A percentile compares a stretch with the other conserved stretches of the same genome.
Conservation (phyloP, 2,329 filamentous ascomycete genomes). For the Sarocladium brachiariae region DNA sequence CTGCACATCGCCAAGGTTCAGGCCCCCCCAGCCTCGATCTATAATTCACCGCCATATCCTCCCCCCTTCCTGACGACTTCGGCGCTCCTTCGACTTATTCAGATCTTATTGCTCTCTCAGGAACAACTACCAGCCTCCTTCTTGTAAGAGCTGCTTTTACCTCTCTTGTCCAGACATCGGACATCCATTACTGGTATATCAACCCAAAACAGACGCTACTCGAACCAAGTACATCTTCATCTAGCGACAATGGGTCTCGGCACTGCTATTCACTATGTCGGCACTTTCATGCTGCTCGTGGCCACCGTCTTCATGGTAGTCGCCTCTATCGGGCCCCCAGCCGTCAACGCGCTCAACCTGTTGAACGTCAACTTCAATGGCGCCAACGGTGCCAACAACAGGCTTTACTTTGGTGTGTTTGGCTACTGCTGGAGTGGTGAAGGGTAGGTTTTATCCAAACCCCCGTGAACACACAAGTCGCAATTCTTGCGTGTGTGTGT, state of each 20-base stretch:
- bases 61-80: background rate
- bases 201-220: slow-evolving; percentile 9
- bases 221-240: slow-evolving; percentile 6
- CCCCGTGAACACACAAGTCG: too few species aligned
- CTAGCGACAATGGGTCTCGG: slow-evolving; percentile 37
- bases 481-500: too few species aligned
- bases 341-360: slow-evolving; percentile 47
- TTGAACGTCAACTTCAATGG: slow-evolving; percentile 41
- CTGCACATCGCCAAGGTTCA: slow-evolving; percentile 2
- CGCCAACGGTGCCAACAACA: slow-evolving; percentile 30
- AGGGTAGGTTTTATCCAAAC: slow-evolving; percentile 10
- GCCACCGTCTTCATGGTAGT: slow-evolving; percentile 51
- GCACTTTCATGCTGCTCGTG: slow-evolving; percentile 49
- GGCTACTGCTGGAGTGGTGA: slow-evolving; percentile 41
- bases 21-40: slow-evolving; percentile 1
- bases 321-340: slow-evolving; percentile 51
- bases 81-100: background rate
- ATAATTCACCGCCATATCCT: slow-evolving; percentile 4
- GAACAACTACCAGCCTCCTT: background rate
- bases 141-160: background rate
- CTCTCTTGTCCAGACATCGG: background rate
- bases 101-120: background rate
- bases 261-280: slow-evolving; percentile 48
- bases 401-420: slow-evolving; percentile 47
- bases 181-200: too few species aligned